Conservation (phyloP, 495 filamentous ascomycete genomes). For the Cercophora newfieldiana region DNA sequence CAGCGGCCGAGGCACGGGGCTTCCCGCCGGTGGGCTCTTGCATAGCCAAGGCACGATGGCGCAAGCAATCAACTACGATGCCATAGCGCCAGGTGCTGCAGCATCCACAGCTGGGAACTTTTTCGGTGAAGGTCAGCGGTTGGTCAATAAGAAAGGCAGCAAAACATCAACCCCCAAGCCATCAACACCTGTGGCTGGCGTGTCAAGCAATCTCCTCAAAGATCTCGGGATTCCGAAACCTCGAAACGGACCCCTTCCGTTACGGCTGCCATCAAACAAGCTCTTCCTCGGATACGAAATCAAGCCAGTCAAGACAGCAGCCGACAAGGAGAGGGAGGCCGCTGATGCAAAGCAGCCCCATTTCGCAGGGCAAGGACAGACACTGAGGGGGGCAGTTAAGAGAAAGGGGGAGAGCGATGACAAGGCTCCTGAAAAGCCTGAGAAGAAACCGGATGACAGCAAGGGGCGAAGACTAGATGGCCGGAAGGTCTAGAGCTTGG, state of each 20-base stretch:
- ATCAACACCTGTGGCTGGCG: slow-evolving; percentile 73
- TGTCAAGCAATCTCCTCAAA: slow-evolving; percentile 59
- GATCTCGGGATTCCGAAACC: slow-evolving; percentile 40
- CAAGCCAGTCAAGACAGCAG: slow-evolving; percentile 79
- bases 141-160: slow-evolving; percentile 76
- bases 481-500: slow-evolving; percentile 24
- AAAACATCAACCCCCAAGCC: slow-evolving; percentile 79
- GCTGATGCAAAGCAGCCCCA: slow-evolving; percentile 65
- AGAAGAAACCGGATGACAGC: slow-evolving; percentile 32
- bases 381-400: slow-evolving; percentile 68
- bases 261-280: slow-evolving; percentile 83
- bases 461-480: slow-evolving; percentile 42
- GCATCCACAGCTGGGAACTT: slow-evolving; percentile 74
- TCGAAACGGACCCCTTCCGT: slow-evolving; percentile 78
- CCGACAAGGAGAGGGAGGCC: slow-evolving; percentile 64
- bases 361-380: slow-evolving; percentile 88
- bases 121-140: slow-evolving; percentile 68
- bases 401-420: slow-evolving; percentile 47
- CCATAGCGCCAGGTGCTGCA: slow-evolving; percentile 80
- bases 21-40: slow-evolving; percentile 69
- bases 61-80: slow-evolving; percentile 90
- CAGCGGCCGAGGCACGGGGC: slow-evolving; percentile 43
- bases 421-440: slow-evolving; percentile 33
- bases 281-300: slow-evolving; percentile 95
- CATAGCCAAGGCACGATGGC: slow-evolving; percentile 92